Conservation (phyloP, 306 rosid genomes). For the Glycine soja region DNA sequence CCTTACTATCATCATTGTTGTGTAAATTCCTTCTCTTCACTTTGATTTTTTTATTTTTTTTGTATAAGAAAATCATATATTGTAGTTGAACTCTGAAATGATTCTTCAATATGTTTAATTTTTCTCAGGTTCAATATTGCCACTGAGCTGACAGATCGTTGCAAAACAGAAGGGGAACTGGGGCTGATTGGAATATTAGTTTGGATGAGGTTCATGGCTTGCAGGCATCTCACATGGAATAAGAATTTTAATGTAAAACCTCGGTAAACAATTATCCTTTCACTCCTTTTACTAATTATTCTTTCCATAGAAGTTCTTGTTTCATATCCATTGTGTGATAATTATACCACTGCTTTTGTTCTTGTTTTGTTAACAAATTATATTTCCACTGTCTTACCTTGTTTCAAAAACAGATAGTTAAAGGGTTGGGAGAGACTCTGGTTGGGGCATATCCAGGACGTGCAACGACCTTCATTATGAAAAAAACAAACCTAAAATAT, state of each 20-base stretch:
- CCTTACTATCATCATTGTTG: neutral
- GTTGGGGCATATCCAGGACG: slow-evolving; percentile 29
- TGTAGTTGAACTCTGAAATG: neutral
- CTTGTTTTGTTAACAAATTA: neutral
- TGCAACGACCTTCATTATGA: slow-evolving; percentile 9
- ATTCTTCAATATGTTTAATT: neutral
- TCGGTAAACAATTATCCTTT: neutral
- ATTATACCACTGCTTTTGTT: neutral
- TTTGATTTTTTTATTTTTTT: neutral
- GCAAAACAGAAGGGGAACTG: neutral
- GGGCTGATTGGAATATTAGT: slow-evolving; percentile 13
- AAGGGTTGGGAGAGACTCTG: slow-evolving; percentile 23
- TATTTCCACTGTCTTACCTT: slow-evolving; percentile 1
- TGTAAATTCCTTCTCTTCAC: neutral
- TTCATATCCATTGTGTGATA: slow-evolving; percentile 1
- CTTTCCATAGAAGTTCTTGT: neutral
- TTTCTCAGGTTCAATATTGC: slow-evolving; percentile 15
- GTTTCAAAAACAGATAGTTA: neutral
- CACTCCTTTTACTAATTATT: neutral
- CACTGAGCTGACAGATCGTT: neutral
- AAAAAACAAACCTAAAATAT: slow-evolving; percentile 5
- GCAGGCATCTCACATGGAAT: slow-evolving; percentile 19
- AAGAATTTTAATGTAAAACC: slow-evolving; percentile 11
- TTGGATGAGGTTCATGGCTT: slow-evolving; percentile 24
- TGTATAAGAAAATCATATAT: neutral